These are phyloP conservation scores for Lactarius evosmus DNA, from an alignment of 768 basidiomycete genomes.

Conservation along the genomic window DNA sequence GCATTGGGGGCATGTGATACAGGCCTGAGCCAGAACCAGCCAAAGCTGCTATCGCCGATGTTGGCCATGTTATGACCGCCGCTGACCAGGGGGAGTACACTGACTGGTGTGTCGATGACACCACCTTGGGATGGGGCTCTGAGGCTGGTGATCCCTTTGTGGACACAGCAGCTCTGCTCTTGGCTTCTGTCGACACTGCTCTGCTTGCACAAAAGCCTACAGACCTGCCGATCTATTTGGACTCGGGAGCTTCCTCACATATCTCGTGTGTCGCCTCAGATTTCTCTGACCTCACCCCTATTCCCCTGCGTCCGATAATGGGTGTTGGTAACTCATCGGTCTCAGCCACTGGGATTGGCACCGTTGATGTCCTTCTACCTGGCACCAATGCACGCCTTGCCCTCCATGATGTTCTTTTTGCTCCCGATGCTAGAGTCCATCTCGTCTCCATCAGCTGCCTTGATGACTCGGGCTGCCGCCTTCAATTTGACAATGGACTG, in stretches of 20 bases:
- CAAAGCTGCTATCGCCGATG: background rate
- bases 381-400: background rate
- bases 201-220: background rate
- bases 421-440: slow-evolving; percentile 23
- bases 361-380: slow-evolving; percentile 27
- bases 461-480: background rate
- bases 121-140: no score
- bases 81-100: background rate
- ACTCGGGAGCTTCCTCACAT: slow-evolving; percentile 33
- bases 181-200: background rate
- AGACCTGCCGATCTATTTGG: slow-evolving; percentile 27
- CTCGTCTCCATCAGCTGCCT: slow-evolving; percentile 26
- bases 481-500: no score
- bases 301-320: no score
- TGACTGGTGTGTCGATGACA: background rate
- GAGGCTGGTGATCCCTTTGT: no score
- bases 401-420: slow-evolving; percentile 23
- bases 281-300: slow-evolving; percentile 31
- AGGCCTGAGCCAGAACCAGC: fast-evolving
- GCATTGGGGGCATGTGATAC: background rate
- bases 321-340: slow-evolving; percentile 34
- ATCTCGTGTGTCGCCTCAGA: slow-evolving; percentile 31
- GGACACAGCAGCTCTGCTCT: background rate
- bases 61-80: background rate
- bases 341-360: slow-evolving; percentile 31